phyloP scores from a whole-genome alignment of 345 rosid species.

The Eucalyptus curtisii region DNA sequence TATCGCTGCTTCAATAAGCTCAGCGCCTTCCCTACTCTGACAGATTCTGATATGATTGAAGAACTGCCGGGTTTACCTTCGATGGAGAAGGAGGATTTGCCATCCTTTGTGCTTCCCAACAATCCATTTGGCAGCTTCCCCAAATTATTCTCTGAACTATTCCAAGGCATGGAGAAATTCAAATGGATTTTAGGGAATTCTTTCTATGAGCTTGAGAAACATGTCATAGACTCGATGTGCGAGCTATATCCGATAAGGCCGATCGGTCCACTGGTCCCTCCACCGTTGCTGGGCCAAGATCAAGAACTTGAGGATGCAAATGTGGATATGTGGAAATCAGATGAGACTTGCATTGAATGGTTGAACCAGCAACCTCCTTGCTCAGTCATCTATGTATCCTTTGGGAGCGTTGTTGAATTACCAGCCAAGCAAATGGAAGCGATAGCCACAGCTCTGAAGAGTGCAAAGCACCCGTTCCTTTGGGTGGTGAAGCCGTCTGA shows the following conservation, averaged over 20 bases:
- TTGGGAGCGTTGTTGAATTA: slow-evolving; percentile 23
- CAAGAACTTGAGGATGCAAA: background rate
- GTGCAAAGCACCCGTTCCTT: slow-evolving; percentile 10
- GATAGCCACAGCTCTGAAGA: slow-evolving; percentile 21
- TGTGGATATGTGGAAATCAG: slow-evolving; percentile 20
- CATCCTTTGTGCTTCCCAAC: slow-evolving; percentile 29
- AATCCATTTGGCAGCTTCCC: slow-evolving; percentile 5
- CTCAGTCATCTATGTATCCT: slow-evolving; percentile 34
- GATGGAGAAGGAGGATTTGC: slow-evolving; percentile 21
- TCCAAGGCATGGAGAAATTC: slow-evolving; percentile 13
- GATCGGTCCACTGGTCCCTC: slow-evolving; percentile 37
- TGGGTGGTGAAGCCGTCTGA: slow-evolving; percentile 31
- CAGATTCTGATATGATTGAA: slow-evolving; percentile 5
- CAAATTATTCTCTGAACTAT: background rate
- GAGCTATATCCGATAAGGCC: slow-evolving; percentile 21
- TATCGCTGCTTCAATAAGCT: slow-evolving; percentile 19
- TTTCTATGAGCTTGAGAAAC: slow-evolving; percentile 29
- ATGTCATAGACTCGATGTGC: slow-evolving; percentile 8
- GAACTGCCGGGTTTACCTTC: slow-evolving; percentile 28
- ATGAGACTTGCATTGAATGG: slow-evolving; percentile 27
- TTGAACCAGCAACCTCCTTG: slow-evolving; percentile 6
- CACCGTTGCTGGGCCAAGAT: slow-evolving; percentile 11
- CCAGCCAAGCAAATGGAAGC: slow-evolving; percentile 12
- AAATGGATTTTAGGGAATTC: slow-evolving; percentile 34
- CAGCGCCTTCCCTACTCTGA: slow-evolving; percentile 10